Conservation (phyloP, 2,329 filamentous ascomycete genomes). For the Beauveria rudraprayagi region DNA sequence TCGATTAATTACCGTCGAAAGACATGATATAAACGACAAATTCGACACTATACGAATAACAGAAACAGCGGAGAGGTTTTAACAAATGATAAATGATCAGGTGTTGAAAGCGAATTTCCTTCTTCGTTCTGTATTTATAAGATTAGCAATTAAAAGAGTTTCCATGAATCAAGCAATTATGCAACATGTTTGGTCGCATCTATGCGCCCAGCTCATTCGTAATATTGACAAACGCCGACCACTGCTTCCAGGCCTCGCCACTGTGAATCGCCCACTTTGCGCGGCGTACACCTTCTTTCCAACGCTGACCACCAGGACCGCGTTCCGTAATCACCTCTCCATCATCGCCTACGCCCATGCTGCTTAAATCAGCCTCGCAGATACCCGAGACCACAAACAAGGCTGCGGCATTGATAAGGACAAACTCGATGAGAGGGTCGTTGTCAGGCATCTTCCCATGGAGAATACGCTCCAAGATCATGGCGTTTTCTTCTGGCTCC, state of each 20-base stretch:
- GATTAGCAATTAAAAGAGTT: not conserved
- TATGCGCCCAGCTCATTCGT: constrained; percentile 49
- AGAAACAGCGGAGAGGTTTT: too few relatives aligned
- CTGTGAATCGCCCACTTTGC: constrained; percentile 84
- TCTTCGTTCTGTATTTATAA: not conserved
- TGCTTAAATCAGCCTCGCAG: constrained; percentile 73
- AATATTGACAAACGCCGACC: constrained; percentile 74
- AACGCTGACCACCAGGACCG: constrained; percentile 77
- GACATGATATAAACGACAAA: not conserved
- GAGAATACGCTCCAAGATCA: constrained; percentile 71
- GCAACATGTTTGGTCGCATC: not conserved
- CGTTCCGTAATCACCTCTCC: constrained; percentile 72
- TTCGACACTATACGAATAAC: not conserved
- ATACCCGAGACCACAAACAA: constrained; percentile 79
- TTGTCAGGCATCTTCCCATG: constrained; percentile 63
- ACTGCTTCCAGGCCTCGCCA: constrained; percentile 76
- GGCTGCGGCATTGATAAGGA: constrained; percentile 87
- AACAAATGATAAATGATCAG: not conserved
- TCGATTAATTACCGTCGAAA: not conserved
- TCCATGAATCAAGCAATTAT: not conserved
- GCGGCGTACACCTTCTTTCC: constrained; percentile 88
- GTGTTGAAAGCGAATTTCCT: not conserved
- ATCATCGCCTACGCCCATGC: constrained; percentile 74
- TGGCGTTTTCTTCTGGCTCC: constrained; percentile 78
- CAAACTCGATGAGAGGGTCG: constrained; percentile 85